Conservation (phyloP, 306 rosid species). For the Geum urbanum region DNA sequence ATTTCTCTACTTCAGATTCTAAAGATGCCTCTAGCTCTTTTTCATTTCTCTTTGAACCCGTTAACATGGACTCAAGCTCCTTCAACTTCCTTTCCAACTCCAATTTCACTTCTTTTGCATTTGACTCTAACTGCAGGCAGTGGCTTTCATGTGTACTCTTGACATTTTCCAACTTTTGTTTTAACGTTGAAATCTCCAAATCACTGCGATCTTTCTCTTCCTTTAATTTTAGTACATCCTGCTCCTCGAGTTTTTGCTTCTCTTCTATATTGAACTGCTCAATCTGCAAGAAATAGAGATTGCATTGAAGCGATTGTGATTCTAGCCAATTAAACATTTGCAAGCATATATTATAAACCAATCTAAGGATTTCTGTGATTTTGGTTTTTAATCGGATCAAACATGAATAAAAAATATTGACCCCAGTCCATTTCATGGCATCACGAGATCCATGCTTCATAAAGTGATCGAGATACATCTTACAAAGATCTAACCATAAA, state of each 20-base stretch:
- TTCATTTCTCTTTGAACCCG: constrained; percentile 57
- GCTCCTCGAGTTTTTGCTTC: constrained; percentile 71
- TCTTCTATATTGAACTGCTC: constrained; percentile 71
- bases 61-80: constrained; percentile 54
- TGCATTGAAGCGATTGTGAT: constrained; percentile 3
- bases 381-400: background rate
- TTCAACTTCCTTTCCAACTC: constrained; percentile 52
- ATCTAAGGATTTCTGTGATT: background rate
- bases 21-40: constrained; percentile 69
- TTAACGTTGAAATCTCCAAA: constrained; percentile 53
- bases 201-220: constrained; percentile 57
- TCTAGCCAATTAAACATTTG: background rate
- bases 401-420: background rate
- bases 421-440: background rate
- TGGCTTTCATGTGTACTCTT: constrained; percentile 55
- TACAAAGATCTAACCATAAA: background rate
- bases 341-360: background rate
- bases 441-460: background rate
- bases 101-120: constrained; percentile 57
- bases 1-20: constrained; percentile 66
- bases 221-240: constrained; percentile 59
- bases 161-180: constrained; percentile 57
- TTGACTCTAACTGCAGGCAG: constrained; percentile 49
- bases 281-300: constrained; percentile 42
- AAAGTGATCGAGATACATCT: background rate